A percentile compares a stretch with the other conserved stretches of the same genome.
These are phyloP conservation scores for Kodamaea plutei DNA, from an alignment of 1,139 yeast species.

Conservation along the genomic window DNA sequence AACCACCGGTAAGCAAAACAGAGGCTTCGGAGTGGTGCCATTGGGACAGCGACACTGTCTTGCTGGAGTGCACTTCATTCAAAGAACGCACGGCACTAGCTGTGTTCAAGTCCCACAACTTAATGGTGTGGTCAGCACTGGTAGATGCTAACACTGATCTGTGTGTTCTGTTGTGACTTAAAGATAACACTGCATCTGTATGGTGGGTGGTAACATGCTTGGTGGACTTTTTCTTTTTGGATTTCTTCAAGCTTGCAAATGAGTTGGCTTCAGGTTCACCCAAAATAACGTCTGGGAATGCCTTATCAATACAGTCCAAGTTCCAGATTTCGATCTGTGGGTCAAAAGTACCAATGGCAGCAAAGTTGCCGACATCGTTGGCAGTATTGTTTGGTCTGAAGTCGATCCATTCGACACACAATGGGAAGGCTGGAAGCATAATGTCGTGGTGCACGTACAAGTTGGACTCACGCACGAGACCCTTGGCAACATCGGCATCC, in stretches of 20 bases:
- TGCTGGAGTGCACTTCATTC: conserved; percentile 53
- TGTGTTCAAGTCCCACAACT: conserved; percentile 85
- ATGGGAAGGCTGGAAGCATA: conserved; percentile 95
- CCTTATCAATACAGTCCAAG: conserved; percentile 85
- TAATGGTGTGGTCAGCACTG: conserved; percentile 92
- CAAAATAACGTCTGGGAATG: conserved; percentile 88
- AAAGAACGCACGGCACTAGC: conserved; percentile 74
- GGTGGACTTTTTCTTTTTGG: conserved; percentile 43
- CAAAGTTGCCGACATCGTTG: conserved; percentile 71
- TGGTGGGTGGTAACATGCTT: conserved; percentile 73
- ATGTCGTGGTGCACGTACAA: conserved; percentile 94
- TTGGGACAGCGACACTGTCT: conserved; percentile 80
- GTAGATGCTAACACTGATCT: conserved; percentile 88
- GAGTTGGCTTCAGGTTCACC: conserved; percentile 69
- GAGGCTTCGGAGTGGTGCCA: conserved; percentile 84
- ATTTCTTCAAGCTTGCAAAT: conserved; percentile 35
- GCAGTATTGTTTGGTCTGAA: conserved; percentile 51
- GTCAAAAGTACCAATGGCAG: conserved; percentile 95
- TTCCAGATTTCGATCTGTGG: conserved; percentile 98
- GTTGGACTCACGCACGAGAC: conserved; percentile 65
- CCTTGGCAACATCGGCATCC: conserved; percentile 65
- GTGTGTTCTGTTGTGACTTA: conserved; percentile 77
- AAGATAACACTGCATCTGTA: conserved; percentile 87
- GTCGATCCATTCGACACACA: conserved; percentile 94
- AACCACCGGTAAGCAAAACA: conserved; percentile 85